Conservation (phyloP, 2,329 filamentous ascomycete species). For the Paradendryphiella salina region DNA sequence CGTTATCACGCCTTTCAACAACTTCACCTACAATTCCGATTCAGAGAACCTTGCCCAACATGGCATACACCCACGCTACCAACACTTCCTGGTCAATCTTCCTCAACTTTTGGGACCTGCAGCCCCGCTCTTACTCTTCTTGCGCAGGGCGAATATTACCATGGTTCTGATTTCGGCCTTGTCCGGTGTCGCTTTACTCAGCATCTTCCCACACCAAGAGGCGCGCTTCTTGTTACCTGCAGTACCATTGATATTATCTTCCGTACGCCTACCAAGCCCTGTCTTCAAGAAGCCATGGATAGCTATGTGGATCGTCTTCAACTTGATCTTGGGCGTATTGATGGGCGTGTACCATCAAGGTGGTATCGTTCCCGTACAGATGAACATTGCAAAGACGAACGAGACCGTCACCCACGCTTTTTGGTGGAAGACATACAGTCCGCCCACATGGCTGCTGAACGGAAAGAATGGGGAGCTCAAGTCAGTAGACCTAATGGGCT, state of each 20-base stretch:
- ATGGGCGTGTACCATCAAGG: constrained; percentile 86
- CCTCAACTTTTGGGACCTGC: constrained; percentile 58
- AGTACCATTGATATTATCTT: constrained; percentile 75
- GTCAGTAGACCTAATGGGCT: constrained; percentile 74
- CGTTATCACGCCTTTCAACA: constrained; percentile 58
- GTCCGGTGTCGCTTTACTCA: constrained; percentile 70
- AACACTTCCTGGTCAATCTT: constrained; percentile 56
- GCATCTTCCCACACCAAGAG: constrained; percentile 77
- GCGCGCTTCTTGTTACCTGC: constrained; percentile 76
- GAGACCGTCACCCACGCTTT: constrained; percentile 67
- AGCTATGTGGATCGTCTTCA: constrained; percentile 69
- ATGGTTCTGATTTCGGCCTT: constrained; percentile 72
- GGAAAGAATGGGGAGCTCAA: constrained; percentile 72
- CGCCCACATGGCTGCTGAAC: constrained; percentile 77
- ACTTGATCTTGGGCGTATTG: constrained; percentile 66
- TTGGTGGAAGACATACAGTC: constrained; percentile 88
- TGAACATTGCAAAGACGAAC: constrained; percentile 70
- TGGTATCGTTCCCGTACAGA: constrained; percentile 74
- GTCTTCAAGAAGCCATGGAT: constrained; percentile 56
- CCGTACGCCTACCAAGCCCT: constrained; percentile 66
- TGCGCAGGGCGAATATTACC: constrained; percentile 54
- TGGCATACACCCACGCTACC: constrained; percentile 58
- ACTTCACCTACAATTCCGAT: constrained; percentile 56
- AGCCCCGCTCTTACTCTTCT: constrained; percentile 53
- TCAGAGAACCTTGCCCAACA: constrained; percentile 56